Conservation (phyloP, 2,329 filamentous ascomycete species). For the Cladosporium colombiae region DNA sequence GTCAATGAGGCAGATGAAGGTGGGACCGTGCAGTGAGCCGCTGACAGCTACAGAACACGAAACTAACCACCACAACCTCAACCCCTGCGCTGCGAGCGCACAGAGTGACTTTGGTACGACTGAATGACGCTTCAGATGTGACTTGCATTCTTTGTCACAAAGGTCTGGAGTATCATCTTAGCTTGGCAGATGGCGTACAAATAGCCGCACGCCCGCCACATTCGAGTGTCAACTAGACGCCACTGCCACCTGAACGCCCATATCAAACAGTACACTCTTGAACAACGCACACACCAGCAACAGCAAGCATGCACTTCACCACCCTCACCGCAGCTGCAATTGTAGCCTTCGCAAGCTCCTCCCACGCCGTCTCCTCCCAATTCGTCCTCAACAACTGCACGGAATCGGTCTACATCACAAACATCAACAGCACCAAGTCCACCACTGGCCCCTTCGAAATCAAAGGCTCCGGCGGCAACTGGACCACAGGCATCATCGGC, state of each 20-base stretch:
- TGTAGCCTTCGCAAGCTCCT: conserved; percentile 22
- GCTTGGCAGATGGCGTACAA: conserved; percentile 10
- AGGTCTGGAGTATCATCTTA: background rate
- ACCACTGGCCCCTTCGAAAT: conserved; percentile 21
- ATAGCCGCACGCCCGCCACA: background rate
- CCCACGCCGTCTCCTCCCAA: conserved; percentile 23
- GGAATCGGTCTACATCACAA: conserved; percentile 30
- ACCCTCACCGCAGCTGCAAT: conserved; percentile 20
- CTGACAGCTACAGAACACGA: conserved; percentile 14
- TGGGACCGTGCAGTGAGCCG: conserved; percentile 11
- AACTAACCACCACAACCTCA: background rate
- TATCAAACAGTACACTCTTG: background rate
- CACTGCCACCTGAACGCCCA: conserved; percentile 8
- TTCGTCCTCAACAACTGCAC: conserved; percentile 34
- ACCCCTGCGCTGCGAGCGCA: conserved; percentile 7
- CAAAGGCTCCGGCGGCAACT: conserved; percentile 27
- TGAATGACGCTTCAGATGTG: conserved; percentile 10
- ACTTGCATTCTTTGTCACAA: conserved; percentile 11
- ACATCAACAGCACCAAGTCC: conserved; percentile 27
- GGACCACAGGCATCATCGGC: conserved; percentile 28
- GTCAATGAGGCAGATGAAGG: conserved; percentile 6
- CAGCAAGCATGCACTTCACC: conserved; percentile 26
- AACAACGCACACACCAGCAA: conserved; percentile 6
- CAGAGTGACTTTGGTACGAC: conserved; percentile 15
- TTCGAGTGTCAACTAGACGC: background rate